These are phyloP conservation scores for Globisporangium cystogenes DNA, from an alignment of 352 stramenopile genomes.

Conservation along the genomic window DNA sequence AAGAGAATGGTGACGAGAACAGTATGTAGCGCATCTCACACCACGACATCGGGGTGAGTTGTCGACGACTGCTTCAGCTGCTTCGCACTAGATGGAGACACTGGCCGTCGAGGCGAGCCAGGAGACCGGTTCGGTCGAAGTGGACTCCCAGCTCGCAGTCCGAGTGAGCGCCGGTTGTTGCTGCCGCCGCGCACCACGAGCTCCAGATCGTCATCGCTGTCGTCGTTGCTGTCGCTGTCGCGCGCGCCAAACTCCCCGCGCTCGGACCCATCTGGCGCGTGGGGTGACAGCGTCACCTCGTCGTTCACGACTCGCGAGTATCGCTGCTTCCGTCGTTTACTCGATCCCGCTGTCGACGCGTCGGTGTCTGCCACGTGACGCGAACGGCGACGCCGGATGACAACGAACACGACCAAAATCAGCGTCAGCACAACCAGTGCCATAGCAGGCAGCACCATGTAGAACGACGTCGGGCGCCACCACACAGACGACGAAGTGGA, in stretches of 20 bases:
- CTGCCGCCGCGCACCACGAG: not conserved
- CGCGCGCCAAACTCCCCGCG: slow-evolving; percentile 11
- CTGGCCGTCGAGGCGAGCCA: not conserved
- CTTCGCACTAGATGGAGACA: slow-evolving; percentile 14
- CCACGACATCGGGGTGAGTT: slow-evolving; percentile 5
- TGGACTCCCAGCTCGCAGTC: slow-evolving; percentile 1
- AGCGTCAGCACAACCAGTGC: slow-evolving; percentile 7
- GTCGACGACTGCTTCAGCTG: not conserved
- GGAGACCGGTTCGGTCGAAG: not conserved
- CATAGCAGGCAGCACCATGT: slow-evolving; percentile 13
- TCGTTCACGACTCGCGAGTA: slow-evolving; percentile 17
- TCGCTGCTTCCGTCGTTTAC: slow-evolving; percentile 1
- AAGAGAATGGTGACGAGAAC: too few species aligned
- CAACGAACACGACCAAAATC: slow-evolving; percentile 5
- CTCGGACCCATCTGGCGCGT: slow-evolving; percentile 4
- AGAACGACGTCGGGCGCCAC: slow-evolving; percentile 9
- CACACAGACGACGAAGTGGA: not conserved
- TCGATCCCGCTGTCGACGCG: not conserved
- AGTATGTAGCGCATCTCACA: too few species aligned
- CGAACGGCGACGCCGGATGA: slow-evolving; percentile 3
- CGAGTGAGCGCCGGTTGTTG: slow-evolving; percentile 3
- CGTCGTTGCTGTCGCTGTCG: slow-evolving; percentile 3
- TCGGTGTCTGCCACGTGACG: not conserved
- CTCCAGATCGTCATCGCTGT: slow-evolving; percentile 2
- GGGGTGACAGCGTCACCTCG: slow-evolving; percentile 9